Percentiles rank a stretch among this genome's conserved stretches.
These are phyloP conservation scores for Hibiscus mutabilis DNA, from an alignment of 345 rosid genomes.

Conservation along the genomic window DNA sequence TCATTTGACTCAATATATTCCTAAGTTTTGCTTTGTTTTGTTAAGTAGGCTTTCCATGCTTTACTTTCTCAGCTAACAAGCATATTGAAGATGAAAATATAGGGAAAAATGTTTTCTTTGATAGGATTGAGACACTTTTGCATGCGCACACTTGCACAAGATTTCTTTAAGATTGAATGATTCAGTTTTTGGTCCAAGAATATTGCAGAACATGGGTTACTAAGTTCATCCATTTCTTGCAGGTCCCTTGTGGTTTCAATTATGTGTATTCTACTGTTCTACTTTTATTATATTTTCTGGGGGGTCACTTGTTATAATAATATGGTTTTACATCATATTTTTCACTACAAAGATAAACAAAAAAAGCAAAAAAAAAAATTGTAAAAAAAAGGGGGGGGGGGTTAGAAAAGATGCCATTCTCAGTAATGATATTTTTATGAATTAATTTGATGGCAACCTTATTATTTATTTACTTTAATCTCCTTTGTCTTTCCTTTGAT, in stretches of 20 bases:
- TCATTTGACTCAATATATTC: neutral
- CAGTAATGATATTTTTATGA: constrained; percentile 13
- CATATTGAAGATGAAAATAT: neutral
- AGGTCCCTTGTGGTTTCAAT: constrained; percentile 12
- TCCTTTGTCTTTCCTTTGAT: constrained; percentile 19
- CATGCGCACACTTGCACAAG: neutral
- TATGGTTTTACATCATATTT: neutral
- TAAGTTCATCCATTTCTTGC: neutral
- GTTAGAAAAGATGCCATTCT: neutral
- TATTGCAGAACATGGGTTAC: too few species aligned
- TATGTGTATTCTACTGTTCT: neutral
- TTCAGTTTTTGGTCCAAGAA: neutral
- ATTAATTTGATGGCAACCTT: constrained; percentile 25
- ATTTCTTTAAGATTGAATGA: neutral
- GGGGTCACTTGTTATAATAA: neutral
- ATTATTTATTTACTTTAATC: constrained; percentile 5
- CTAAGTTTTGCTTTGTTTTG: neutral
- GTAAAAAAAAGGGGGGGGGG: constrained; percentile 3
- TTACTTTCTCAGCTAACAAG: neutral
- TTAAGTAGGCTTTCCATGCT: neutral
- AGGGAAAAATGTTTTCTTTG: neutral
- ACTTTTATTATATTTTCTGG: neutral
- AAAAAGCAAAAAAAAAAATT: neutral
- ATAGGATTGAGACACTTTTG: neutral
- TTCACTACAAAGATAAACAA: constrained; percentile 6